These are phyloP conservation scores for Austroboletus rostrupii DNA, from an alignment of 1,284 basidiomycete genomes.

Conservation along the genomic window DNA sequence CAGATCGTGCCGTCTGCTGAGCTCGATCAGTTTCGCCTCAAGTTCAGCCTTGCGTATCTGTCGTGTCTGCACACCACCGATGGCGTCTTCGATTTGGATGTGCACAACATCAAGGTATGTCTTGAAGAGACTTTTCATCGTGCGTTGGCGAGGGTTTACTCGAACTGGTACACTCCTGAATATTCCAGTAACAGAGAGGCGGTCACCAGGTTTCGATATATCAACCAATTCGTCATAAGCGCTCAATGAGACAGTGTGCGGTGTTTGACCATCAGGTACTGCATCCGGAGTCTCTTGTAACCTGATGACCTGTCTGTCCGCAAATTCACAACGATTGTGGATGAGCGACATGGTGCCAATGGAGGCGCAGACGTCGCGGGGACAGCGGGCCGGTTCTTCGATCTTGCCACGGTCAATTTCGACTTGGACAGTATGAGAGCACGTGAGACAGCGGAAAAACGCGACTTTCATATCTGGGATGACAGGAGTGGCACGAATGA, in stretches of 20 bases:
- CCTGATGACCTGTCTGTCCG: slow-evolving; percentile 92
- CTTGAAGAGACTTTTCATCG: slow-evolving; percentile 94
- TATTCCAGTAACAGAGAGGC: slow-evolving; percentile 89
- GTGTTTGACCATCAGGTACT: slow-evolving; percentile 97
- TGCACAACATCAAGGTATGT: slow-evolving; percentile 97
- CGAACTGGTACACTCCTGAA: slow-evolving; percentile 93
- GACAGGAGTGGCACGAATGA: slow-evolving; percentile 95
- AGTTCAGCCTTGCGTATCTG: slow-evolving; percentile 54
- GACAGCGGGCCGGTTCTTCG: slow-evolving; percentile 87
- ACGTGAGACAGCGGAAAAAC: slow-evolving; percentile 97
- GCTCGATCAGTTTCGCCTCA: slow-evolving; percentile 58
- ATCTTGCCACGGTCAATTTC: slow-evolving; percentile 97
- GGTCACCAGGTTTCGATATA: slow-evolving; percentile 90
- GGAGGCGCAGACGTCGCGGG: slow-evolving; percentile 86
- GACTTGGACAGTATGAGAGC: slow-evolving; percentile 90
- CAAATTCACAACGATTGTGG: slow-evolving; percentile 96
- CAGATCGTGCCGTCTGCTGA: slow-evolving; percentile 76
- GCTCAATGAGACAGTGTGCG: slow-evolving; percentile 93
- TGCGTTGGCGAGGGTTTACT: slow-evolving; percentile 87
- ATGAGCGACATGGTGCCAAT: slow-evolving; percentile 91
- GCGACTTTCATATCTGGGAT: slow-evolving; percentile 99
- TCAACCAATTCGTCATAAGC: slow-evolving; percentile 98
- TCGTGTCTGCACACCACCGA: slow-evolving; percentile 38
- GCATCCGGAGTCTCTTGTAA: slow-evolving; percentile 97
- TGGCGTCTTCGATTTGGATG: slow-evolving; percentile 55